Evolutionary conservation across 176 grass and related monocot genomes (phyloP).

Genomic region (Bothriochloa decipiens): DNA sequence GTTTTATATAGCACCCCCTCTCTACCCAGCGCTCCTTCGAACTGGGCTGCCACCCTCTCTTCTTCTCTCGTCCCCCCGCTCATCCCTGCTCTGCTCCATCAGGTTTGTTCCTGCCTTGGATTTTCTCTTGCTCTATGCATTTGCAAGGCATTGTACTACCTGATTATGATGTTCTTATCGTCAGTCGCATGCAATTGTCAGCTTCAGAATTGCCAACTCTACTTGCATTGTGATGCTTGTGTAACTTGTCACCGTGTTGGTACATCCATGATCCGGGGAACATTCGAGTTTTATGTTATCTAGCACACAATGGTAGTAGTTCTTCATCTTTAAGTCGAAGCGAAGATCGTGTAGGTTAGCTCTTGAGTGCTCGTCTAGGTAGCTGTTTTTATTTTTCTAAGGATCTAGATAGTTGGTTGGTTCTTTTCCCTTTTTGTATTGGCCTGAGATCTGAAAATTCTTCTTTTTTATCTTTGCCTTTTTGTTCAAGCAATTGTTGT

Average conservation of each 20-base stretch:
- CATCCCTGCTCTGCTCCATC: conserved; percentile 33
- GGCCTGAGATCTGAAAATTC: conserved; percentile 10
- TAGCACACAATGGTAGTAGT: neutral
- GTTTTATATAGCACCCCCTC: conserved; percentile 48
- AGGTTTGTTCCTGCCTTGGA: conserved; percentile 43
- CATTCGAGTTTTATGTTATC: neutral
- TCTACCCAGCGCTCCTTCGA: conserved; percentile 26
- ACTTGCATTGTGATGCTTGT: neutral
- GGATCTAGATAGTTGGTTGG: conserved; percentile 26
- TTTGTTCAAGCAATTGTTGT: conserved; percentile 35
- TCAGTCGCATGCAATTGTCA: neutral
- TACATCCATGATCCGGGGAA: neutral
- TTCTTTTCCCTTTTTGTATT: conserved; percentile 28
- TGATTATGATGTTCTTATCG: neutral
- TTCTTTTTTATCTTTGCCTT: neutral
- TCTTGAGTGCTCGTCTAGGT: neutral
- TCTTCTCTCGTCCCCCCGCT: conserved; percentile 1
- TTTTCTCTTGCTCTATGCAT: conserved; percentile 1
- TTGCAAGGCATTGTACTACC: neutral
- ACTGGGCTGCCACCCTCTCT: conserved; percentile 25
- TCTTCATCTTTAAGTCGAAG: conserved; percentile 49
- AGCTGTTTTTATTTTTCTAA: neutral
- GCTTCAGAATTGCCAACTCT: neutral
- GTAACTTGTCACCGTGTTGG: neutral
- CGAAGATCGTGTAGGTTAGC: conserved; percentile 21